Percentiles rank a stretch among this genome's conserved stretches.
Conservation (phyloP, 805 yeast genomes). For the Pichia phayaonensis region DNA sequence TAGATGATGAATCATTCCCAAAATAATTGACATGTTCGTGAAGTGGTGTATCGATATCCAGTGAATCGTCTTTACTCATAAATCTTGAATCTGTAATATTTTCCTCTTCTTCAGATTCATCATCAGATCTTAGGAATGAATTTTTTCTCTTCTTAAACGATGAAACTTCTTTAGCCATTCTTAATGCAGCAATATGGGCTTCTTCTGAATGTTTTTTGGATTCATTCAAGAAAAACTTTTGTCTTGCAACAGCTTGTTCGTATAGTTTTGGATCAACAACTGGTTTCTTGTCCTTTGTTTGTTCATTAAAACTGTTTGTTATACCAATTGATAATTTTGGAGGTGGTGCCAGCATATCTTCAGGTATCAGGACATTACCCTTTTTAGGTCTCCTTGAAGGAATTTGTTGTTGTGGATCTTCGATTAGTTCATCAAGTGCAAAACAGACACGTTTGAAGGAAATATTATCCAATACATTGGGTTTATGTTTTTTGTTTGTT, state of each 20-base stretch:
- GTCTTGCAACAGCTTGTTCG: conserved; percentile 51
- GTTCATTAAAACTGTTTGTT: conserved; percentile 37
- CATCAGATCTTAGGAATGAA: conserved; percentile 15
- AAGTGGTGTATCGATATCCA: conserved; percentile 64
- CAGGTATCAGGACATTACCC: conserved; percentile 55
- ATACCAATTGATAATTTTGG: conserved; percentile 64
- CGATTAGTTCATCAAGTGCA: conserved; percentile 39
- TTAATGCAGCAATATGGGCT: conserved; percentile 64
- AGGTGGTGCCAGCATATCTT: conserved; percentile 56
- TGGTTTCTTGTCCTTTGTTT: conserved; percentile 21
- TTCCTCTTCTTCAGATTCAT: conserved; percentile 15
- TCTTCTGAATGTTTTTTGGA: conserved; percentile 69
- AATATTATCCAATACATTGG: conserved; percentile 20
- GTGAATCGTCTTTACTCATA: conserved; percentile 1
- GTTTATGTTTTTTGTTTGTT: background rate
- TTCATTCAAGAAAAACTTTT: conserved; percentile 45
- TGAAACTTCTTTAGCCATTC: conserved; percentile 60
- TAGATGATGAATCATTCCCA: conserved; percentile 11
- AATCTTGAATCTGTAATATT: conserved; percentile 4
- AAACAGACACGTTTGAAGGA: conserved; percentile 42
- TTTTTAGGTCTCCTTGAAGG: conserved; percentile 48
- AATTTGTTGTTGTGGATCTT: conserved; percentile 56
- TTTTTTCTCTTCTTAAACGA: conserved; percentile 31
- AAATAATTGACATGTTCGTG: conserved; percentile 38
- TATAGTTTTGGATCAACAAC: conserved; percentile 41